Conservation (phyloP, 176 grass and related monocot genomes). For the Luzula sylvatica region DNA sequence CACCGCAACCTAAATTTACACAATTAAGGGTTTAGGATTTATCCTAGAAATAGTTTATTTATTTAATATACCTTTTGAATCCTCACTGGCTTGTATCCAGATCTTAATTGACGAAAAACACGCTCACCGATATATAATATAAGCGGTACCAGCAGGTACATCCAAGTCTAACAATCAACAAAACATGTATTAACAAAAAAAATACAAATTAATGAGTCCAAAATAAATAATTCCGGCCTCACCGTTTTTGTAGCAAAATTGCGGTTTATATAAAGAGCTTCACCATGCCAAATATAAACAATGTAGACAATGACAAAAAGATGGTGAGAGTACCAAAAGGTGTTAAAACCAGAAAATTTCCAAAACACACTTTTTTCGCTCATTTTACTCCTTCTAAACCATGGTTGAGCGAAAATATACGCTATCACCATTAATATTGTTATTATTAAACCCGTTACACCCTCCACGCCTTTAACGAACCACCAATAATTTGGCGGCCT, state of each 20-base stretch:
- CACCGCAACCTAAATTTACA: constrained; percentile 33
- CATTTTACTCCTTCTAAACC: constrained; percentile 59
- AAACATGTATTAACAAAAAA: neutral
- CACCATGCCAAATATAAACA: constrained; percentile 52
- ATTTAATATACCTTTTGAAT: constrained; percentile 45
- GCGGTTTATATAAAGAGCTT: constrained; percentile 75
- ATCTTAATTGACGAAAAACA: constrained; percentile 54
- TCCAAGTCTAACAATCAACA: constrained; percentile 57
- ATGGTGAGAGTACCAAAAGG: constrained; percentile 97
- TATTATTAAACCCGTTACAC: constrained; percentile 62
- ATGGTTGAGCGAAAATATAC: constrained; percentile 68
- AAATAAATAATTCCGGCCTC: neutral
- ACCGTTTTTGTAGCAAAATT: constrained; percentile 84
- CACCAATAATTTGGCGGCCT: constrained; percentile 76
- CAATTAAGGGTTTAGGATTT: neutral
- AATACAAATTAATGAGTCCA: too few species aligned
- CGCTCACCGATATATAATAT: constrained; percentile 66
- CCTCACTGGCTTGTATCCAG: constrained; percentile 56
- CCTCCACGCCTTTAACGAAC: constrained; percentile 74
- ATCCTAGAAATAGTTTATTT: too few species aligned
- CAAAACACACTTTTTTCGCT: constrained; percentile 38
- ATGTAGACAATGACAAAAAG: constrained; percentile 79
- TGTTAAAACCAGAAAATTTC: constrained; percentile 67
- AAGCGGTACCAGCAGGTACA: constrained; percentile 72
- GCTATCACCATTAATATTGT: constrained; percentile 68